These are phyloP conservation scores for Parathielavia appendiculata DNA, from an alignment of 495 filamentous ascomycete species.

Conservation along the genomic window DNA sequence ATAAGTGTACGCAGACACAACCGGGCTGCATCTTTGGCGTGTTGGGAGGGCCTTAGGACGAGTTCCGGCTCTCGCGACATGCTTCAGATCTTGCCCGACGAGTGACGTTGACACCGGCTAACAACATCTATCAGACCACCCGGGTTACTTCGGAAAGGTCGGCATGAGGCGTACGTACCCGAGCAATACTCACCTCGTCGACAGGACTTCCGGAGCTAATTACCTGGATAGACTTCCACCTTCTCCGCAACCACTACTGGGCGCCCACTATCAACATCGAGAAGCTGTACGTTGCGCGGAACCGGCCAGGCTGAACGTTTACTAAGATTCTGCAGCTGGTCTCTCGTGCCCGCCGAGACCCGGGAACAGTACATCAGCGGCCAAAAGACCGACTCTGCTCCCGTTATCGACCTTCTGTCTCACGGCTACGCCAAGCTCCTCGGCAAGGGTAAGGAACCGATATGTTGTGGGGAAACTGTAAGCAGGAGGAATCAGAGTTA, in stretches of 20 bases:
- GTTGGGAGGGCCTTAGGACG: neutral
- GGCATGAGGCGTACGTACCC: constrained; percentile 32
- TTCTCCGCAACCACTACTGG: constrained; percentile 35
- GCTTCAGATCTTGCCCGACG: constrained; percentile 1
- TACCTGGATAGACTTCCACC: constrained; percentile 26
- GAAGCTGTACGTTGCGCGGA: constrained; percentile 29
- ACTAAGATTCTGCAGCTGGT: constrained; percentile 23
- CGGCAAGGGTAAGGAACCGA: constrained; percentile 31
- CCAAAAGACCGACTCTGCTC: constrained; percentile 31
- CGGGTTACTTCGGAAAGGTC: constrained; percentile 39
- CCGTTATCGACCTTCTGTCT: constrained; percentile 35
- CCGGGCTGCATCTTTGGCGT: constrained; percentile 10
- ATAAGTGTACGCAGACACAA: constrained; percentile 31
- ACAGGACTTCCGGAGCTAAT: constrained; percentile 7
- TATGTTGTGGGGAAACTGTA: neutral
- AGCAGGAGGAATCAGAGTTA: neutral
- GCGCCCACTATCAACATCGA: constrained; percentile 37
- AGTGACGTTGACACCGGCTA: constrained; percentile 16
- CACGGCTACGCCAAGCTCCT: constrained; percentile 37
- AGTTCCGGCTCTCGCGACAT: constrained; percentile 7
- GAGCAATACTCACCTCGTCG: neutral
- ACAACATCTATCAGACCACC: constrained; percentile 30
- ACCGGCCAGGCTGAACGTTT: neutral
- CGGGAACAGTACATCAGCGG: constrained; percentile 35
- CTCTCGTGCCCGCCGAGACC: constrained; percentile 33